Percentiles rank a stretch among this genome's conserved stretches.
Evolutionary conservation across 371 early-diverging fungal species (phyloP).

Genomic region (Homolaphlyctis polyrhiza): DNA sequence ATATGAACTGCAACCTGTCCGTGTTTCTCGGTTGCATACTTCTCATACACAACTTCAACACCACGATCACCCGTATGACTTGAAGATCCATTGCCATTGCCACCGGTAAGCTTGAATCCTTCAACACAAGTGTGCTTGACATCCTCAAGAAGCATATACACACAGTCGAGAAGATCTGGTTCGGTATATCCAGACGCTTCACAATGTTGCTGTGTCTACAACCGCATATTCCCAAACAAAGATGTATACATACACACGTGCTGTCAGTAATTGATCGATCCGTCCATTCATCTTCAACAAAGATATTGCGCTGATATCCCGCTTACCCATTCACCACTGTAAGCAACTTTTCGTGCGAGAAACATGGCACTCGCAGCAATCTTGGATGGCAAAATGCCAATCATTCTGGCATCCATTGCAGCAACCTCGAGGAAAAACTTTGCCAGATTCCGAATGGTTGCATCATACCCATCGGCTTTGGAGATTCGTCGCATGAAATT

Average conservation of each 20-base stretch:
- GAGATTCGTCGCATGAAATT: slow-evolving; percentile 78
- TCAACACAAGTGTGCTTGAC: neutral
- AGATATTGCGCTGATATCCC: neutral
- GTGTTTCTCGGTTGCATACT: neutral
- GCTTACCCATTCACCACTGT: slow-evolving; percentile 5
- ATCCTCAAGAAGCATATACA: slow-evolving; percentile 2
- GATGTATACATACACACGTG: neutral
- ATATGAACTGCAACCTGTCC: neutral
- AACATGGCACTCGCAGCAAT: slow-evolving; percentile 79
- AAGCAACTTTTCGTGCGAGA: slow-evolving; percentile 69
- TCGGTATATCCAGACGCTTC: neutral
- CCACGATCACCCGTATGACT: neutral
- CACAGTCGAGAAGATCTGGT: neutral
- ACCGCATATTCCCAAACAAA: too few relatives aligned
- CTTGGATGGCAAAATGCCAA: slow-evolving; percentile 65
- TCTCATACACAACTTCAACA: slow-evolving; percentile 1
- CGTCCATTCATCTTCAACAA: neutral
- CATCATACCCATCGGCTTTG: slow-evolving; percentile 68
- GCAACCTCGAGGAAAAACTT: slow-evolving; percentile 92
- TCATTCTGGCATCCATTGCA: slow-evolving; percentile 73
- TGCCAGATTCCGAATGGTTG: slow-evolving; percentile 74
- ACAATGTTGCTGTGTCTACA: neutral
- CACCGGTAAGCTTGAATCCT: neutral
- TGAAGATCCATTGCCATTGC: neutral
- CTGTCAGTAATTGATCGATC: neutral